phyloP scores from a whole-genome alignment of 2,329 filamentous ascomycete genomes.

The Tricladium varicosporioides region DNA sequence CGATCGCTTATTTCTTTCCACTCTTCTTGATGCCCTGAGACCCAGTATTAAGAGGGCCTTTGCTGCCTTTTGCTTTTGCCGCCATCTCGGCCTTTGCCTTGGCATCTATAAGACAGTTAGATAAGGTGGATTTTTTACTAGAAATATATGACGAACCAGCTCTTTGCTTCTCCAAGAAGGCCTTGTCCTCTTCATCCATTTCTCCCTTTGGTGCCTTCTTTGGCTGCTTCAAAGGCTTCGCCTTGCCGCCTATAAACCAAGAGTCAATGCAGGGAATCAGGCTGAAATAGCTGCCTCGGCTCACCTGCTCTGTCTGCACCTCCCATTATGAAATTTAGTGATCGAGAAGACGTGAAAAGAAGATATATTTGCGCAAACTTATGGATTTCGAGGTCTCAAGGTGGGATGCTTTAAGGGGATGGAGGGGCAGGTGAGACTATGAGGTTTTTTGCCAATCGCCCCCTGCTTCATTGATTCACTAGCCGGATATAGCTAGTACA shows the following conservation, averaged over 20 bases:
- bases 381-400: slow-evolving; percentile 1
- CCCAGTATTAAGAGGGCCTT: slow-evolving; percentile 84
- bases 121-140: background rate
- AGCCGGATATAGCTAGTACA: background rate
- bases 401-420: slow-evolving; percentile 15
- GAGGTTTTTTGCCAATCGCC: slow-evolving; percentile 9
- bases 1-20: slow-evolving; percentile 74
- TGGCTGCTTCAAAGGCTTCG: slow-evolving; percentile 79
- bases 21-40: slow-evolving; percentile 95
- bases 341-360: background rate
- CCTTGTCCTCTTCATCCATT: slow-evolving; percentile 81
- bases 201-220: slow-evolving; percentile 79
- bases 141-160: slow-evolving; percentile 60
- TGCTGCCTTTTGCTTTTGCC: slow-evolving; percentile 73
- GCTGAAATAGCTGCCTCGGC: slow-evolving; percentile 17
- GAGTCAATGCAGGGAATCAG: slow-evolving; percentile 8
- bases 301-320: slow-evolving; percentile 65
- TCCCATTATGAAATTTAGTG: slow-evolving; percentile 58
- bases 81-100: slow-evolving; percentile 83
- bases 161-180: slow-evolving; percentile 78
- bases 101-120: slow-evolving; percentile 54
- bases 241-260: slow-evolving; percentile 66
- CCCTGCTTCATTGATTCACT: background rate
- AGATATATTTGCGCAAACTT: background rate
- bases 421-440: slow-evolving; percentile 18